phyloP scores from a whole-genome alignment of 2,329 filamentous ascomycete genomes.

The Periconia macrospinosa region DNA sequence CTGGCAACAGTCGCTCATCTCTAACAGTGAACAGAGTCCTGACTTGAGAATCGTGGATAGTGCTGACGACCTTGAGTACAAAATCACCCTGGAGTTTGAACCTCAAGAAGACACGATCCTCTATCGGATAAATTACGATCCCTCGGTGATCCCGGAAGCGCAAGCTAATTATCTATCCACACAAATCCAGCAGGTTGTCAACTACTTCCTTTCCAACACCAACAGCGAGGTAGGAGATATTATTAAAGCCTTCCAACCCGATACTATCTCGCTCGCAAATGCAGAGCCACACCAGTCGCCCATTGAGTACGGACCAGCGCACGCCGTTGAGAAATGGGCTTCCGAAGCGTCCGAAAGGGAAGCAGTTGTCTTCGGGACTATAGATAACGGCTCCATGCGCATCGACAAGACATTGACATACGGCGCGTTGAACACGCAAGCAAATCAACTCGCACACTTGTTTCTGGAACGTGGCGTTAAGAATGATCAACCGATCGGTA shows the following conservation, averaged over 20 bases:
- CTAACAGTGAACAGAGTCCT: constrained; percentile 28
- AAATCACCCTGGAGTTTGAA: constrained; percentile 74
- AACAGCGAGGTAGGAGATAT: constrained; percentile 36
- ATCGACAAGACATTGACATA: constrained; percentile 61
- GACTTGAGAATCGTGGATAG: constrained; percentile 61
- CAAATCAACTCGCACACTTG: constrained; percentile 65
- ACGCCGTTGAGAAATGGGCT: constrained; percentile 59
- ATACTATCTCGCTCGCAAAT: constrained; percentile 46
- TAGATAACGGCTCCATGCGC: constrained; percentile 40
- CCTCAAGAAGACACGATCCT: constrained; percentile 55
- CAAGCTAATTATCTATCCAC: constrained; percentile 61
- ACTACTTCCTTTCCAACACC: constrained; percentile 45
- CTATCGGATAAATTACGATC: constrained; percentile 60
- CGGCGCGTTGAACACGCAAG: constrained; percentile 60
- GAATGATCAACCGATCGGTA: constrained; percentile 65
- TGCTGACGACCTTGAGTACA: constrained; percentile 74
- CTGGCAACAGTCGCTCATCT: constrained; percentile 74
- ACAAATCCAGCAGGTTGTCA: constrained; percentile 63
- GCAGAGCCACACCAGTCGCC: constrained; percentile 29
- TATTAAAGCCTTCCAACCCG: constrained; percentile 19
- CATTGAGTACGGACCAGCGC: constrained; percentile 30
- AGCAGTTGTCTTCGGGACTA: constrained; percentile 66
- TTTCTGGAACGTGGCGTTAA: constrained; percentile 53
- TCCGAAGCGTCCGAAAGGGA: constrained; percentile 52
- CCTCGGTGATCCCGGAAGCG: constrained; percentile 54